Conservation (phyloP, 768 basidiomycete species). For the Pulveroboletus ravenelii region DNA sequence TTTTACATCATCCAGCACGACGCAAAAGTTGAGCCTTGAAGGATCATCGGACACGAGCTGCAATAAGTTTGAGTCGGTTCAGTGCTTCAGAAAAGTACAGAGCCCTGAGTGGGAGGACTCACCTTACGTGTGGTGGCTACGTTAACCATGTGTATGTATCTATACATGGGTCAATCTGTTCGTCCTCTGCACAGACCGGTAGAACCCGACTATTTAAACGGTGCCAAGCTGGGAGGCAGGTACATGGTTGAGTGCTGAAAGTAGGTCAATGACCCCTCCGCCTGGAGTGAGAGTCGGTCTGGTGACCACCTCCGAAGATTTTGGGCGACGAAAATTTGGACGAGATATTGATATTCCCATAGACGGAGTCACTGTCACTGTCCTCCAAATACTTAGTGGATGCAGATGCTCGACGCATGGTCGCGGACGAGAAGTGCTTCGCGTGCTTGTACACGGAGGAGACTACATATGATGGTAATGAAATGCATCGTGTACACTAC, state of each 20-base stretch:
- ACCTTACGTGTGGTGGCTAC: conserved; percentile 7
- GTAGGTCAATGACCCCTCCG: conserved; percentile 5
- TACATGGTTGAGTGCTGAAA: not conserved
- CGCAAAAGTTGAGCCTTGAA: conserved; percentile 4
- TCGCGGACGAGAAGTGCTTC: conserved; percentile 6
- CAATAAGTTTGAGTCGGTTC: not conserved
- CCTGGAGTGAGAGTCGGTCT: conserved; percentile 2
- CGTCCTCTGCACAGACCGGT: not conserved
- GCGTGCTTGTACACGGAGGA: conserved; percentile 4
- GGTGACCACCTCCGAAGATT: conserved; percentile 3
- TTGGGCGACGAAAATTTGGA: not conserved
- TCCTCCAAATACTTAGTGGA: conserved; percentile 3
- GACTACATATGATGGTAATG: too few relatives aligned
- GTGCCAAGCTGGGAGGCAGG: conserved; percentile 1
- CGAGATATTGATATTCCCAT: too few relatives aligned
- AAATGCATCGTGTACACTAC: conserved; percentile 4
- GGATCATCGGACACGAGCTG: conserved; percentile 4
- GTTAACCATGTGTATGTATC: conserved; percentile 1
- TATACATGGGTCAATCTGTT: not conserved
- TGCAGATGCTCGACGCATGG: conserved; percentile 2
- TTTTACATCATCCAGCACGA: conserved; percentile 2
- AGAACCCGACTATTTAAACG: conserved; percentile 8
- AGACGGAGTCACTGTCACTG: not conserved
- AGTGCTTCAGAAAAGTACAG: not conserved
- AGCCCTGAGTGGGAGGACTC: not conserved